Evolutionary conservation across 441 rosid species (phyloP).

Genomic region (Manihot esculenta): DNA sequence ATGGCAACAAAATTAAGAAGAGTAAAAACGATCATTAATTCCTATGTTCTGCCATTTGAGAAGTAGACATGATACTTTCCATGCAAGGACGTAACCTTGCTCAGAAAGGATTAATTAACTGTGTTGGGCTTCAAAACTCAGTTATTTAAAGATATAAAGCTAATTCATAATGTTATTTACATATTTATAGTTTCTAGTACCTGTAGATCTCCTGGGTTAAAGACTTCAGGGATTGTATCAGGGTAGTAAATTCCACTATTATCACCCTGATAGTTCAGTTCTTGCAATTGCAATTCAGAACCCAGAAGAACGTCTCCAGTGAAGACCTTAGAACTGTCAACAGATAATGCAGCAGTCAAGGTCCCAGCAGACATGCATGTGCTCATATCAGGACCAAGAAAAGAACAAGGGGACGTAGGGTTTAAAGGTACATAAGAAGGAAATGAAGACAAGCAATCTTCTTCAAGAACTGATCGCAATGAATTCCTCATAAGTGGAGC

Average conservation of each 20-base stretch:
- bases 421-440: constrained; percentile 63
- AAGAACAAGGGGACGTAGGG: constrained; percentile 62
- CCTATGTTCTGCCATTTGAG: too few species aligned
- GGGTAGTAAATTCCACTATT: constrained; percentile 56
- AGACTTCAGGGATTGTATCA: constrained; percentile 42
- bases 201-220: constrained; percentile 61
- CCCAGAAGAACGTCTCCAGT: constrained; percentile 40
- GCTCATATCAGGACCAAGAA: constrained; percentile 41
- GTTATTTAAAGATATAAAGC: too few species aligned
- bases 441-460: constrained; percentile 74
- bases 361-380: constrained; percentile 43
- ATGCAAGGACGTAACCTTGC: too few species aligned
- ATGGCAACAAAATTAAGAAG: neutral
- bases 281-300: constrained; percentile 48
- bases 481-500: constrained; percentile 38
- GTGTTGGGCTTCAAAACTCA: too few species aligned
- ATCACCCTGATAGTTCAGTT: constrained; percentile 64
- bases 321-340: constrained; percentile 52
- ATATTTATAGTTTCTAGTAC: constrained; percentile 20
- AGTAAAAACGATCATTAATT: too few species aligned
- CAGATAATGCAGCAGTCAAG: constrained; percentile 45
- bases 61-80: too few species aligned
- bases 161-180: too few species aligned
- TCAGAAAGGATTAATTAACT: too few species aligned
- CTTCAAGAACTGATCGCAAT: constrained; percentile 56